Evolutionary conservation across 371 early-diverging fungal genomes (phyloP).

Genomic region (Massospora cicadina): DNA sequence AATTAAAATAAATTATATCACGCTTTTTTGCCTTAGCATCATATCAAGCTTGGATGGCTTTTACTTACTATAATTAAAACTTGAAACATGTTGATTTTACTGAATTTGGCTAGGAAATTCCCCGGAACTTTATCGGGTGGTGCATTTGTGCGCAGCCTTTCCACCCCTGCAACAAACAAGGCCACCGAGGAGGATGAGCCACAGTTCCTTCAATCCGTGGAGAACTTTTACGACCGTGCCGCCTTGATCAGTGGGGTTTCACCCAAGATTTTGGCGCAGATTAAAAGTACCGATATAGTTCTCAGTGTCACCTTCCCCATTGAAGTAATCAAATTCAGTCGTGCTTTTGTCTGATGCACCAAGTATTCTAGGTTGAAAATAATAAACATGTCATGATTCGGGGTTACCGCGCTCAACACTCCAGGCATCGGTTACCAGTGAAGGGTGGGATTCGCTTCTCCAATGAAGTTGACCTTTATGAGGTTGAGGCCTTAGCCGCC

Average conservation of each 20-base stretch:
- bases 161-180: not conserved
- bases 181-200: conserved; percentile 39
- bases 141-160: not conserved
- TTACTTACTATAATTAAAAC: no score
- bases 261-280: conserved; percentile 46
- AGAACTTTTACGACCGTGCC: conserved; percentile 56
- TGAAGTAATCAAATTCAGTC: conserved; percentile 15
- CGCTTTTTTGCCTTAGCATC: no score
- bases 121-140: no score
- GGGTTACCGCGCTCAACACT: conserved; percentile 78
- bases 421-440: conserved; percentile 68
- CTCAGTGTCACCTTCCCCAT: conserved; percentile 74
- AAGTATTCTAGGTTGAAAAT: conserved; percentile 36
- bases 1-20: no score
- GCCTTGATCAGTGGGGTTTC: conserved; percentile 48
- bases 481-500: conserved; percentile 61
- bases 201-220: conserved; percentile 59
- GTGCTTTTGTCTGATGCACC: not conserved
- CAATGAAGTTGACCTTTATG: conserved; percentile 30
- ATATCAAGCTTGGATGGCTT: no score
- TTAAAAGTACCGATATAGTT: conserved; percentile 60
- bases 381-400: conserved; percentile 57
- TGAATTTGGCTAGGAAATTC: no score
- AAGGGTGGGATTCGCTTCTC: conserved; percentile 23
- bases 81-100: no score